These are phyloP conservation scores for Immersiporthe knoxdaviesiana DNA, from an alignment of 2,329 filamentous ascomycete genomes.

Conservation along the genomic window DNA sequence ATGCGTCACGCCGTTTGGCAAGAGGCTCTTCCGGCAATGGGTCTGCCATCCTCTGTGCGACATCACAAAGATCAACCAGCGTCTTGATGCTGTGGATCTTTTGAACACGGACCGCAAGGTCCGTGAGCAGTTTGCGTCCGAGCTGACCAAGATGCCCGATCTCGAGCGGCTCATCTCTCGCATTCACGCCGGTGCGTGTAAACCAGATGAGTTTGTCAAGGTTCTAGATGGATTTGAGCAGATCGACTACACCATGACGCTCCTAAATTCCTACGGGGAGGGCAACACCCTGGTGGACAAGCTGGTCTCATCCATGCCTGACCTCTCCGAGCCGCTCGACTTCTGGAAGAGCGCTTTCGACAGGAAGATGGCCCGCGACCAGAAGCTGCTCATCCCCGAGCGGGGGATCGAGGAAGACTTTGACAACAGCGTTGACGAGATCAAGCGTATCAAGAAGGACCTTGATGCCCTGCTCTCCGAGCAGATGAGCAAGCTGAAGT, in stretches of 20 bases:
- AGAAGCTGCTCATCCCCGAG: constrained; percentile 82
- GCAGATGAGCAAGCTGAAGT: constrained; percentile 74
- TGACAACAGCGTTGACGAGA: constrained; percentile 77
- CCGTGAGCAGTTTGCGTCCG: constrained; percentile 85
- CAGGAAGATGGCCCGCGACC: constrained; percentile 74
- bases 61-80: constrained; percentile 84
- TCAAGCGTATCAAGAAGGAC: constrained; percentile 74
- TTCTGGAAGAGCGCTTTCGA: constrained; percentile 96
- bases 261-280: constrained; percentile 74
- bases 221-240: constrained; percentile 97
- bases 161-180: constrained; percentile 92
- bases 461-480: constrained; percentile 72
- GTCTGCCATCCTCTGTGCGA: constrained; percentile 94
- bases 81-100: constrained; percentile 91
- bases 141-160: constrained; percentile 90
- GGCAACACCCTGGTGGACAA: constrained; percentile 83
- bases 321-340: constrained; percentile 72
- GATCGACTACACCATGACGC: constrained; percentile 89
- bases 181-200: constrained; percentile 89
- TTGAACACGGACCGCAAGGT: constrained; percentile 81
- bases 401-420: constrained; percentile 90
- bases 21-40: constrained; percentile 95
- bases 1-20: constrained; percentile 95
- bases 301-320: constrained; percentile 82
- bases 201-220: constrained; percentile 86